phyloP scores from a whole-genome alignment of 106 monocot species.

The Platanthera guangdongensis region DNA sequence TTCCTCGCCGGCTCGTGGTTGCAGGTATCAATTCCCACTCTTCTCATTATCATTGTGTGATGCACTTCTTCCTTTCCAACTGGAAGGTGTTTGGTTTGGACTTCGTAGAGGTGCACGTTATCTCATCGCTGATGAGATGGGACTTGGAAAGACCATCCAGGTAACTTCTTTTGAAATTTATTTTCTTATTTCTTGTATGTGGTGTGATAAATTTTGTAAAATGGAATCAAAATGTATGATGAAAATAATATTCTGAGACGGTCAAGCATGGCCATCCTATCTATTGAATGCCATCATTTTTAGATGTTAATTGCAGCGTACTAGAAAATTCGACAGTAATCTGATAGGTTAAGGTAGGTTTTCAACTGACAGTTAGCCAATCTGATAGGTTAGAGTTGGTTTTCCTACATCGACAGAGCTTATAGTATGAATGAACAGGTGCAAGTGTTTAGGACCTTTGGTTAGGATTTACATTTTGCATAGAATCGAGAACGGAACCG shows the following conservation, averaged over 20 bases:
- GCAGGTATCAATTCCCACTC: too few species aligned
- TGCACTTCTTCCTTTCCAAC: constrained; percentile 85
- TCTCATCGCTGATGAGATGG: constrained; percentile 99
- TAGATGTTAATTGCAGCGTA: neutral
- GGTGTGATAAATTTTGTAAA: too few species aligned
- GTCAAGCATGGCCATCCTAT: neutral
- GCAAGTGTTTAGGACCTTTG: too few species aligned
- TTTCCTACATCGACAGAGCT: too few species aligned
- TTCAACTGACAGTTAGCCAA: neutral
- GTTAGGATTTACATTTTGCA: too few species aligned
- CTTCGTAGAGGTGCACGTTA: constrained; percentile 79
- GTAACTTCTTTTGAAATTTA: constrained; percentile 16
- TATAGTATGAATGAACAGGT: too few species aligned
- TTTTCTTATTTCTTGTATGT: too few species aligned
- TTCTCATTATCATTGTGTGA: constrained; percentile 16
- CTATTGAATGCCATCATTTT: neutral
- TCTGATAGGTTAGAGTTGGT: neutral
- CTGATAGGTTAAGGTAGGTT: neutral
- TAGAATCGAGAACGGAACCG: too few species aligned
- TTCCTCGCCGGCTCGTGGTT: too few species aligned
- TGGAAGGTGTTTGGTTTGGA: constrained; percentile 83
- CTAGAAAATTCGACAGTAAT: neutral
- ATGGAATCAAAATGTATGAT: neutral
- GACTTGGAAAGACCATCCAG: constrained; percentile 94
- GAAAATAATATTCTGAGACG: neutral